Percentiles rank a stretch among this genome's conserved stretches.
These are phyloP conservation scores for Cyclotella choctawhatcheeana DNA, from an alignment of 108 stramenopile species.

Conservation along the genomic window DNA sequence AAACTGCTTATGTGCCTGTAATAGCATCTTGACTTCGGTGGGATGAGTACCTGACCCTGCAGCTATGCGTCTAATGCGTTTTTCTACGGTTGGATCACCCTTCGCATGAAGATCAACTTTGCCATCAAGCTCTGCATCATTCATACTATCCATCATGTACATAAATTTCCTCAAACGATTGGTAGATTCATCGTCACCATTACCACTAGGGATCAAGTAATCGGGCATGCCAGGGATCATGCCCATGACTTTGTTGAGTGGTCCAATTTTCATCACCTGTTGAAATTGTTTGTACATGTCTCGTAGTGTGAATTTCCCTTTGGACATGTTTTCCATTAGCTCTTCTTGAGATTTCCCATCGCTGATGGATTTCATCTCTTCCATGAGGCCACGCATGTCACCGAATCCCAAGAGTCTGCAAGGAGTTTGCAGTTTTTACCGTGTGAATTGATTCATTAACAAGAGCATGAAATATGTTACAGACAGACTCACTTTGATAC, in stretches of 20 bases:
- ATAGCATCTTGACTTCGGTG: slow-evolving; percentile 82
- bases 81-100: slow-evolving; percentile 55
- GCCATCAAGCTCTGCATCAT: slow-evolving; percentile 93
- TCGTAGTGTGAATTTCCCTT: slow-evolving; percentile 95
- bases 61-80: slow-evolving; percentile 88
- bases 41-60: slow-evolving; percentile 91
- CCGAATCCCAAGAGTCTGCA: slow-evolving; percentile 89
- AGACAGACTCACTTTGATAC: slow-evolving; percentile 89
- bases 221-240: slow-evolving; percentile 96
- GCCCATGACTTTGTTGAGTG: slow-evolving; percentile 92
- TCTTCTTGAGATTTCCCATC: slow-evolving; percentile 78
- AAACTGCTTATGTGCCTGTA: slow-evolving; percentile 91
- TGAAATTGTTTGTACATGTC: slow-evolving; percentile 97
- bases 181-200: slow-evolving; percentile 69
- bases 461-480: slow-evolving; percentile 84
- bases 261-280: slow-evolving; percentile 90
- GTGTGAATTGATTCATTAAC: slow-evolving; percentile 25
- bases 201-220: slow-evolving; percentile 70
- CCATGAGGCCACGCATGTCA: slow-evolving; percentile 86
- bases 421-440: slow-evolving; percentile 12
- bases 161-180: slow-evolving; percentile 85
- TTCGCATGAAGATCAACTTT: slow-evolving; percentile 78
- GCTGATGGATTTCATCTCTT: slow-evolving; percentile 74
- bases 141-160: slow-evolving; percentile 99
- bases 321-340: slow-evolving; percentile 84